phyloP scores from a whole-genome alignment of 2,329 filamentous ascomycete genomes.

The Monosporascus sp. region DNA sequence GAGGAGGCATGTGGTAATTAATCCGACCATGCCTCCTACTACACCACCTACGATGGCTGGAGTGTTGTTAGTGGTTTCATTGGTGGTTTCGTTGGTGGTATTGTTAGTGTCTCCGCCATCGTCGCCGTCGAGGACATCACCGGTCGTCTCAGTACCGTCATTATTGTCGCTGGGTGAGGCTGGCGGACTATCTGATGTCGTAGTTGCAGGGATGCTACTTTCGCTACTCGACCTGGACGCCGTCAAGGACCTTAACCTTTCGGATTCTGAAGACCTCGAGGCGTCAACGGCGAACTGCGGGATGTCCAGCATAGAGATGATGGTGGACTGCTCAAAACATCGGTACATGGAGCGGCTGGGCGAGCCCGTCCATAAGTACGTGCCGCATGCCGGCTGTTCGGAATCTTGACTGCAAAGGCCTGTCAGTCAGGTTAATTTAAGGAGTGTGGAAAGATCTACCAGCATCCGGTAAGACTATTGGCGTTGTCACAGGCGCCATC shows the following conservation, averaged over 20 bases:
- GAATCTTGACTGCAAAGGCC: conserved; percentile 7
- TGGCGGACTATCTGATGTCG: neutral
- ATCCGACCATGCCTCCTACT: neutral
- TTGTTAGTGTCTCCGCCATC: neutral
- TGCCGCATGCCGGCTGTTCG: conserved; percentile 27
- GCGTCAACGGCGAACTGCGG: conserved; percentile 29
- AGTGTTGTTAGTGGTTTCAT: neutral
- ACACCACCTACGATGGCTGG: neutral
- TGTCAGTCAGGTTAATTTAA: neutral
- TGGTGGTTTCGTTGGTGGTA: neutral
- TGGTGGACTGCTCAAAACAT: conserved; percentile 23
- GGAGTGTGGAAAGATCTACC: conserved; percentile 20
- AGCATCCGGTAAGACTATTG: conserved; percentile 29
- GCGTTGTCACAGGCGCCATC: conserved; percentile 23
- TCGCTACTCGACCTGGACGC: neutral
- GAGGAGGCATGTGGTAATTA: neutral
- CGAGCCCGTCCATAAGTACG: conserved; percentile 31
- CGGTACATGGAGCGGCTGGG: conserved; percentile 31
- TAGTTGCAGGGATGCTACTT: neutral
- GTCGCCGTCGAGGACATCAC: neutral
- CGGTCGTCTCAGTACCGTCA: neutral
- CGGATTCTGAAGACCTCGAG: neutral
- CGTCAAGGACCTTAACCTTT: neutral
- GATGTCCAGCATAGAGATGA: conserved; percentile 29
- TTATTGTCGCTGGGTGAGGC: neutral